Evolutionary conservation across 305 asterid genomes (phyloP), one percentile per base, ranked within the genome.

Genomic region (Fraxinus greggii): DNA sequence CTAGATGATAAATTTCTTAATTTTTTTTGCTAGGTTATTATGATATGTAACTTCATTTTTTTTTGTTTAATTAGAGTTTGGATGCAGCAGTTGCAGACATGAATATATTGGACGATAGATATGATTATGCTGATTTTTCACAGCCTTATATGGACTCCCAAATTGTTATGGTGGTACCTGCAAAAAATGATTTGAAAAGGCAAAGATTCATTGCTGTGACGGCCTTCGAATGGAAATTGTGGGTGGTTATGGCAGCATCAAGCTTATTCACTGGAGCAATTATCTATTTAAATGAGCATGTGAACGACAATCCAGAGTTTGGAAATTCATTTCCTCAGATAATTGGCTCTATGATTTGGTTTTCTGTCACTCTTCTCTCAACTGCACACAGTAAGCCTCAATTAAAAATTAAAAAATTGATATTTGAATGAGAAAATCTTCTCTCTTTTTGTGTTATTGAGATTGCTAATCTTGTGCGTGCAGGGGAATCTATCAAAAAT

Each of bases 51-150:
- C 7, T 4, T 23, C 67, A 19, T 56, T 5, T 21, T 26, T 28
- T 17, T 24, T 1, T 1, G 1, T 29, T 6, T 5, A 77, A 23
- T 63, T 28, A 63, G 72, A 90, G 76, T 72, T 84, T 93, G 84
- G 94, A 93, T 84, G 94, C 90, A 69, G 92, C 91, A 1, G 94
- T 90, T 31, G 98, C 94, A 2, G 97, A 91, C 48, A 91, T 89
- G 5, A 89, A 79, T 63, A 92, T 92, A 85, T 80, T 91, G 87
- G 94, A 94, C 0, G 86, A 90, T 12, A 91, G 97, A 0, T 92
- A 77, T 31, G 84, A 54, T 48, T 73, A 74, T 19, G 95, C 83
- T 1, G 91, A 80, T 15, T 93, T 93, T 82, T 79, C 97, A 21
- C 97, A 89, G 79, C 97, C 97, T 7, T 92, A 93, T 75, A 79